phyloP scores from a whole-genome alignment of 768 basidiomycete species.

The Podaxis carcinomalis region DNA sequence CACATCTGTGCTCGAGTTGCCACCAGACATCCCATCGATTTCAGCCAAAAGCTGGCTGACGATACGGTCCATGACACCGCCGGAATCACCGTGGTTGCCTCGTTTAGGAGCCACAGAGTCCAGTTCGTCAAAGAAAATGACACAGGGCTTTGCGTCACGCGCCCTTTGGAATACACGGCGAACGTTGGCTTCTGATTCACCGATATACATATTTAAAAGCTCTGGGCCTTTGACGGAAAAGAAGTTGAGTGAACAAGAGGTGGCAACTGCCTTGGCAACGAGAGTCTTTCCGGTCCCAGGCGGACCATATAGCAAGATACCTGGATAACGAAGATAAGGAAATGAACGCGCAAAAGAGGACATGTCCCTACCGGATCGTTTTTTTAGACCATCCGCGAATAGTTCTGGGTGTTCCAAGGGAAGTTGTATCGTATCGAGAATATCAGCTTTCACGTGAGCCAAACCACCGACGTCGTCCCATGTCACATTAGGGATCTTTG shows the following conservation, averaged over 20 bases:
- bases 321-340: conserved; percentile 30
- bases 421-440: conserved; percentile 92
- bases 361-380: conserved; percentile 71
- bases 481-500: conserved; percentile 89
- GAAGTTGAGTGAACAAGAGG: conserved; percentile 92
- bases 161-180: conserved; percentile 88
- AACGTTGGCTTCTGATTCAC: conserved; percentile 97
- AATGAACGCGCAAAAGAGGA: neutral
- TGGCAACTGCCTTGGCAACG: conserved; percentile 94
- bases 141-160: conserved; percentile 87
- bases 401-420: conserved; percentile 88
- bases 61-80: conserved; percentile 97
- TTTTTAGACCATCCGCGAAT: conserved; percentile 89
- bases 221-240: conserved; percentile 98
- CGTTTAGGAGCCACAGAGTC: conserved; percentile 94
- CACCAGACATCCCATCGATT: conserved; percentile 82
- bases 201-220: conserved; percentile 96
- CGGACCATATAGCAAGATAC: conserved; percentile 89
- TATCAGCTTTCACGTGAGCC: conserved; percentile 82
- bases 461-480: conserved; percentile 99
- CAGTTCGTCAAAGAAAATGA: conserved; percentile 96
- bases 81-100: conserved; percentile 93
- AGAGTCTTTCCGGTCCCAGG: conserved; percentile 96
- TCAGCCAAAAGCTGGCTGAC: conserved; percentile 94
- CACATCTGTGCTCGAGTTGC: conserved; percentile 60